Evolutionary conservation across 768 basidiomycete species (phyloP).

Genomic region (Kwoniella botswanensis): DNA sequence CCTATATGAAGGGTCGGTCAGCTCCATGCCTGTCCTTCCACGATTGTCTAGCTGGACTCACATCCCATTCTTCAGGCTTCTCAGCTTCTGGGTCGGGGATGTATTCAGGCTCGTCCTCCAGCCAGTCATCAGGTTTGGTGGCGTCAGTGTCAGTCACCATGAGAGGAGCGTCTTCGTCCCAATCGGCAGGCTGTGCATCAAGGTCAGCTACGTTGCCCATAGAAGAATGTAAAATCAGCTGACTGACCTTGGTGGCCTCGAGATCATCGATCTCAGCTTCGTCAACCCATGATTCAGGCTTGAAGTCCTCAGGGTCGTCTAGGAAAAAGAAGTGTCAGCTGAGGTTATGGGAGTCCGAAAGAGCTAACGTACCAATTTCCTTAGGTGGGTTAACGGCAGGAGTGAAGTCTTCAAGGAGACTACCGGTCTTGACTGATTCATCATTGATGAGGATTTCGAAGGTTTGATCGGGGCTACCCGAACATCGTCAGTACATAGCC

Average conservation of each 20-base stretch:
- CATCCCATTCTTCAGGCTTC: constrained; percentile 99
- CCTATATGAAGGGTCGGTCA: constrained; percentile 52
- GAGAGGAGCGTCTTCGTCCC: constrained; percentile 96
- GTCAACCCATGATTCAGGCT: constrained; percentile 94
- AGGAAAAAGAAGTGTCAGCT: constrained; percentile 2
- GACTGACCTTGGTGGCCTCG: constrained; percentile 74
- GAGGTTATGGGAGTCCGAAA: neutral
- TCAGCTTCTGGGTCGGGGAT: constrained; percentile 82
- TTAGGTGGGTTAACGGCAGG: constrained; percentile 89
- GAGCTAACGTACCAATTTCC: constrained; percentile 67
- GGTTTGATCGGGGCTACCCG: constrained; percentile 78
- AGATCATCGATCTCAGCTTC: constrained; percentile 81
- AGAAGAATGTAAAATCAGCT: too few species aligned
- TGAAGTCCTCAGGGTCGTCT: constrained; percentile 86
- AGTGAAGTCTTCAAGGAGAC: constrained; percentile 88
- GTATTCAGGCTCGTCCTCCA: constrained; percentile 78
- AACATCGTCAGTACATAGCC: constrained; percentile 58
- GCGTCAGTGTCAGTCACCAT: constrained; percentile 88
- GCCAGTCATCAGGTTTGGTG: constrained; percentile 91
- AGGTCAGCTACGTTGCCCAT: constrained; percentile 16
- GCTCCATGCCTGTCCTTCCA: neutral
- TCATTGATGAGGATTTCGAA: constrained; percentile 91
- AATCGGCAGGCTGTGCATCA: constrained; percentile 76
- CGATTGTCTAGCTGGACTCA: constrained; percentile 23
- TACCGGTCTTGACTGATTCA: constrained; percentile 76